Conservation (phyloP, 2,329 filamentous ascomycete species). For the Elsinoe ampelina region DNA sequence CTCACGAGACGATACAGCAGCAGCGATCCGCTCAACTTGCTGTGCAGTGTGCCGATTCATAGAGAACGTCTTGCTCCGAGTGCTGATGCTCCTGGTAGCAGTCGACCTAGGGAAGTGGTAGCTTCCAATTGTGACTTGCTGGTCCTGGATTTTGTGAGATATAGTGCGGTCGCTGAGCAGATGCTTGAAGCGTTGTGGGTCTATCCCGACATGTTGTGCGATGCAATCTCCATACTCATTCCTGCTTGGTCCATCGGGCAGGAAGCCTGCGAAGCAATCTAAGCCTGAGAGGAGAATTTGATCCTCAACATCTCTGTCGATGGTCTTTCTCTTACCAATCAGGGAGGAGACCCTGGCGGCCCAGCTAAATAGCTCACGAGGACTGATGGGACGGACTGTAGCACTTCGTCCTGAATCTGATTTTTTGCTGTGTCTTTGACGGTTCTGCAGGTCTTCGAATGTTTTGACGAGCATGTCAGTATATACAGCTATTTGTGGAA, state of each 20-base stretch:
- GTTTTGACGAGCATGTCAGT: constrained; percentile 48
- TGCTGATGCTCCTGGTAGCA: constrained; percentile 1
- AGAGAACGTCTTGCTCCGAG: constrained; percentile 51
- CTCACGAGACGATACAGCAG: constrained; percentile 74
- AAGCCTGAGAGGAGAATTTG: constrained; percentile 88
- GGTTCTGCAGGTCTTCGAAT: constrained; percentile 37
- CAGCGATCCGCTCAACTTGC: constrained; percentile 78
- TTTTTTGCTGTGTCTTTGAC: constrained; percentile 35
- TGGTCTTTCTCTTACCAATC: constrained; percentile 52
- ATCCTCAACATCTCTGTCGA: constrained; percentile 61
- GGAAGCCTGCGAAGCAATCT: constrained; percentile 81
- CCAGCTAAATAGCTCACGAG: constrained; percentile 84
- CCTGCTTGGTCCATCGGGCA: constrained; percentile 57
- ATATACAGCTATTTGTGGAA: constrained; percentile 56
- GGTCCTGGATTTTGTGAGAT: constrained; percentile 44
- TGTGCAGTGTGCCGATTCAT: constrained; percentile 77
- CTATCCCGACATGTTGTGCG: constrained; percentile 78
- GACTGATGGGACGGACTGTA: constrained; percentile 53
- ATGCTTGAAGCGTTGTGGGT: constrained; percentile 70
- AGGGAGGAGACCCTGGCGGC: constrained; percentile 65
- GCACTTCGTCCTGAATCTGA: constrained; percentile 38
- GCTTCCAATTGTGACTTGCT: constrained; percentile 23
- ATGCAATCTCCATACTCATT: constrained; percentile 57
- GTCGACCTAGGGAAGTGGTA: constrained; percentile 20
- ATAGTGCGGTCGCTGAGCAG: constrained; percentile 67